Conservation (phyloP, 441 rosid genomes). For the Croton laevigatus region DNA sequence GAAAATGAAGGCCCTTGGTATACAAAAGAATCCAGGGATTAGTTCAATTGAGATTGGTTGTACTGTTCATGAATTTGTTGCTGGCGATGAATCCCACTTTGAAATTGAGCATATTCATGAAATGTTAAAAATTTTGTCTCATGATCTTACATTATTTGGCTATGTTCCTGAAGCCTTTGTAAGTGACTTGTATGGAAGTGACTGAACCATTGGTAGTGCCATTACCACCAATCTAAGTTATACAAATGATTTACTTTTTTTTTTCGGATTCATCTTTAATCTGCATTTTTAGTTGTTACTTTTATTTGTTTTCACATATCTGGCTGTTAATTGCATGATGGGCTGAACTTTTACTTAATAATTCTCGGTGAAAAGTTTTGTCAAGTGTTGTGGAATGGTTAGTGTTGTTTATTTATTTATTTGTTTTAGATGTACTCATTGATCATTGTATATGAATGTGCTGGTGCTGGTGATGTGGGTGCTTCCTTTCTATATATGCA, state of each 20-base stretch:
- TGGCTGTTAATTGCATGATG: no score
- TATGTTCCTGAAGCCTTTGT: slow-evolving; percentile 32
- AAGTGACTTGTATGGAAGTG: slow-evolving; percentile 20
- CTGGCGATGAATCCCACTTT: slow-evolving; percentile 55
- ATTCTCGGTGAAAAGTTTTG: no score
- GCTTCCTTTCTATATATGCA: background rate
- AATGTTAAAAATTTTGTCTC: slow-evolving; percentile 48
- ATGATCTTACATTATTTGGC: slow-evolving; percentile 36
- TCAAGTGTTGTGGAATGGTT: no score
- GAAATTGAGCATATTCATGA: slow-evolving; percentile 39
- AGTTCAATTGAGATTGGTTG: slow-evolving; percentile 65
- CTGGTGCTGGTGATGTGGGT: background rate
- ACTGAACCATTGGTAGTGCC: slow-evolving; percentile 12
- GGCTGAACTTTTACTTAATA: no score
- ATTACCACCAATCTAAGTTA: no score
- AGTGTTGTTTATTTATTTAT: background rate
- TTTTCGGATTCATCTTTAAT: no score
- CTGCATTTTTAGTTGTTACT: no score
- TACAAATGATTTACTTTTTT: no score
- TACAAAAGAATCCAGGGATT: slow-evolving; percentile 68
- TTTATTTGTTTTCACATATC: no score
- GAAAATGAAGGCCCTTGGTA: slow-evolving; percentile 63
- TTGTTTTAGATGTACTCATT: slow-evolving; percentile 3
- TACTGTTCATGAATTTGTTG: slow-evolving; percentile 56
- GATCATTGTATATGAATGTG: background rate